Evolutionary conservation across 2,329 filamentous ascomycete species (phyloP).

Genomic region (Phoma sp.): DNA sequence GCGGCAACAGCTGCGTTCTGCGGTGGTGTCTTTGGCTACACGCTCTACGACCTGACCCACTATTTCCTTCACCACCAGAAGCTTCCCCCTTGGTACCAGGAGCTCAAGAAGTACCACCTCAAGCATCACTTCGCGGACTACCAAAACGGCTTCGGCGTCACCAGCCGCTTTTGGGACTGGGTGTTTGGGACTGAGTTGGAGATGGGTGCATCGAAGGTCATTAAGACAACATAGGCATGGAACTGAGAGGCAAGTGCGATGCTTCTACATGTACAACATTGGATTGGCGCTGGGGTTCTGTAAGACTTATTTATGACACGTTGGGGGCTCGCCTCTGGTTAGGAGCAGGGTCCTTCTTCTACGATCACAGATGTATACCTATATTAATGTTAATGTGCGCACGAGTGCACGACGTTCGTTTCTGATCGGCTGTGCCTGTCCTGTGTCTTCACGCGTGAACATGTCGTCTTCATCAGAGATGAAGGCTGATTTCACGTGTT

Average conservation of each 20-base stretch:
- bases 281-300: slow-evolving; percentile 1
- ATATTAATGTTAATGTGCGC: slow-evolving; percentile 14
- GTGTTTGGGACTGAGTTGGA: slow-evolving; percentile 88
- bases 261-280: background rate
- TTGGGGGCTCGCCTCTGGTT: background rate
- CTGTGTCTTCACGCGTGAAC: background rate
- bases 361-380: slow-evolving; percentile 3
- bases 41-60: slow-evolving; percentile 96
- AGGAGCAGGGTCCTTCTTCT: background rate
- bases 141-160: slow-evolving; percentile 96
- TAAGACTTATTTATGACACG: slow-evolving; percentile 6
- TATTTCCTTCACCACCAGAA: slow-evolving; percentile 98
- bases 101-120: slow-evolving; percentile 96
- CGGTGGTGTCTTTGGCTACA: slow-evolving; percentile 92
- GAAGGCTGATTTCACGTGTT: background rate
- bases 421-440: background rate
- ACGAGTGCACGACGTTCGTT: slow-evolving; percentile 4
- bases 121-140: slow-evolving; percentile 98
- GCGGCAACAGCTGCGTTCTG: slow-evolving; percentile 79
- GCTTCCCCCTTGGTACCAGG: slow-evolving; percentile 86
- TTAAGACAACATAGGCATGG: slow-evolving; percentile 49
- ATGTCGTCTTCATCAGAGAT: too few relatives aligned
- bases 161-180: slow-evolving; percentile 92
- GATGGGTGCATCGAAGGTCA: slow-evolving; percentile 56
- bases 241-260: background rate